Evolutionary conservation across 2,329 filamentous ascomycete genomes (phyloP), one percentile per base, ranked within the genome.

Genomic region (Orbilia ellipsospora): DNA sequence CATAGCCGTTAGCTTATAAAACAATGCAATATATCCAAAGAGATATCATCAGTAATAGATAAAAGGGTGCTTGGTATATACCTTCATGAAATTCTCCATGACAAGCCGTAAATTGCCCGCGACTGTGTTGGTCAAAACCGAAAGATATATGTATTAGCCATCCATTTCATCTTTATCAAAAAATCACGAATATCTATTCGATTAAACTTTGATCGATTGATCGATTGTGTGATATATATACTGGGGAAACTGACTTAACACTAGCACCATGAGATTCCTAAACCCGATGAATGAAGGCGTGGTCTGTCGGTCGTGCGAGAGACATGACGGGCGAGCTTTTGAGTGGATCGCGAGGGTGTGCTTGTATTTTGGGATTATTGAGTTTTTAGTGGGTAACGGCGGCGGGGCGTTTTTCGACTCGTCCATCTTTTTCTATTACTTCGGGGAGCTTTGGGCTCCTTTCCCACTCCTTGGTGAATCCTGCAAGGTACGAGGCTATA

Each of bases 41-140:
- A 36, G 31, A 7, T 6, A 36, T 36, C 8, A 36, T 10, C 1
- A 6, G 8, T 36, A 36, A 2, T 23, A 23, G 52, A 7, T 23
- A 28, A 77, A 78, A 56, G 77, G 12, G 10, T 10, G 13, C 12
- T 54, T 28, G 12, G 20, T 48, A 48, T 26, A 36, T 15, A 92
- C 92, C 87, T 97, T 97, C 85, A 94, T 92, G 79, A 94, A 92
- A 81, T 99, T 99, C 83, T 98, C 95, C 81, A 99, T 93, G 84
- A 98, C 92, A 80, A 99, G 86, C 78, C 95, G 90, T 61, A 99
- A 83, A 81, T 99, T 99, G 80, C 94, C 95, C 59, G 94, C 93
- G 80, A 98, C 92, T 93, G 79, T 31, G 75, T 51, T n/a, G 45
- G 4, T 52, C 16, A 4, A 52, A 51, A 23, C 12, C 6, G 0